Percentiles rank a stretch among this genome's conserved stretches.
These are phyloP conservation scores for Talaromyces sp. DNA, from an alignment of 2,329 filamentous ascomycete genomes.

Conservation along the genomic window DNA sequence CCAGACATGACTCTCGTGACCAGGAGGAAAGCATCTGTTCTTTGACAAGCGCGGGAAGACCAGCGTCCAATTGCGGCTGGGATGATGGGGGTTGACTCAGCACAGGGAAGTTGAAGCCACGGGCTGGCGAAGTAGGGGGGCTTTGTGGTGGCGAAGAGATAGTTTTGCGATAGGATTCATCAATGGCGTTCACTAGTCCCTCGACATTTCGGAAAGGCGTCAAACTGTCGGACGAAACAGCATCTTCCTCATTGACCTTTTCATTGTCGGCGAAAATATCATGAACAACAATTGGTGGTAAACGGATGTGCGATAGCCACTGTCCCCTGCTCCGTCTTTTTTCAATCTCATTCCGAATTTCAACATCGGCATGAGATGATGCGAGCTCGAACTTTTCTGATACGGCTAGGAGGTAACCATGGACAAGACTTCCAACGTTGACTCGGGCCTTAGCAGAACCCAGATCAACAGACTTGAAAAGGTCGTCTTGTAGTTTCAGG, in stretches of 20 bases:
- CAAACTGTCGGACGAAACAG: slow-evolving; percentile 55
- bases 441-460: slow-evolving; percentile 67
- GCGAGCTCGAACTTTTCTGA: slow-evolving; percentile 78
- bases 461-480: slow-evolving; percentile 44
- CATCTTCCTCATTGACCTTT: slow-evolving; percentile 32
- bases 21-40: slow-evolving; percentile 80
- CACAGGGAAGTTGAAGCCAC: slow-evolving; percentile 65
- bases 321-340: slow-evolving; percentile 72
- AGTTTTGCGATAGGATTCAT: slow-evolving; percentile 67
- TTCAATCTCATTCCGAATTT: slow-evolving; percentile 74
- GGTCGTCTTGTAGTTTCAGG: slow-evolving; percentile 82
- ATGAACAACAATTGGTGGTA: slow-evolving; percentile 69
- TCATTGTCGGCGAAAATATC: slow-evolving; percentile 60
- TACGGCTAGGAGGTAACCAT: slow-evolving; percentile 85
- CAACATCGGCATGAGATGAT: slow-evolving; percentile 66
- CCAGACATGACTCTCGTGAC: slow-evolving; percentile 74
- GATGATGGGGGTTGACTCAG: slow-evolving; percentile 51
- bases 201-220: slow-evolving; percentile 75
- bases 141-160: slow-evolving; percentile 67
- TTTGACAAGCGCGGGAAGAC: slow-evolving; percentile 67
- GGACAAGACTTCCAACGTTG: slow-evolving; percentile 78
- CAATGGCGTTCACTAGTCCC: slow-evolving; percentile 73
- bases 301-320: slow-evolving; percentile 74
- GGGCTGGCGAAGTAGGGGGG: slow-evolving; percentile 69
- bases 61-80: slow-evolving; percentile 45